Base-by-base conservation (phyloP, 225 moss, liverwort and hornwort genomes). In the Bryoerythrophyllum caledonicum region DNA sequence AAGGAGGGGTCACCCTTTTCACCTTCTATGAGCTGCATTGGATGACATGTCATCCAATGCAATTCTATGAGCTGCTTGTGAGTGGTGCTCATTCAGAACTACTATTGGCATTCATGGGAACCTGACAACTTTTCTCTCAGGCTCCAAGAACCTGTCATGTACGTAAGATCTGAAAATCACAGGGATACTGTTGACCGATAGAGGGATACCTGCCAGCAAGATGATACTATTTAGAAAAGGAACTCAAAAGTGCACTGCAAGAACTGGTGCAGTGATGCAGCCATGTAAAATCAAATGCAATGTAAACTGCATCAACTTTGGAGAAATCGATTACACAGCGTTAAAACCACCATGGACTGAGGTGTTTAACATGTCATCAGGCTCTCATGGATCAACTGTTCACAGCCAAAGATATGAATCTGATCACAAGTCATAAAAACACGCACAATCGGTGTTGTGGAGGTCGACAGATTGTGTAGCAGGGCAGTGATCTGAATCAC, bases 391-490 rank as follows among this genome's bases (percentile, higher is more conserved):
- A 74, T 25, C 40, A 10, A 43, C 62, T 61, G 20, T 20, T 55
- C 63, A 54, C 14, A 46, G 24, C 43, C 74, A 46, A 55, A 61
- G 63, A 74, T 55, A 10, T 76, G 43, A 70, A 56, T 78, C 43
- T 44, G 57, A 14, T 41, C 41, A 41, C 44, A 72, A 78, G 23
- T 49, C 64, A 75, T 64, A 64, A 27, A 26, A 80, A 71, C 65
- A 57, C 38, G 65, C 75, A 80, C 80, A 75, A 75, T 41, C 65
- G 37, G 59, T 40, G 52, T 76, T 80, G 80, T 71, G 59, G 75
- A 71, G 71, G 75, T 76, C 75, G 59, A 80, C 71, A 17, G 65
- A 76, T 75, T 75, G 75, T 58, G 70, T 65, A 32, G 74, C 74
- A 68, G 62, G 63, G 64, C 57, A 70, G 28, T 59, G 74, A 27